Conservation (phyloP, 2,329 filamentous ascomycete genomes). For the Corinectria fuckeliana region DNA sequence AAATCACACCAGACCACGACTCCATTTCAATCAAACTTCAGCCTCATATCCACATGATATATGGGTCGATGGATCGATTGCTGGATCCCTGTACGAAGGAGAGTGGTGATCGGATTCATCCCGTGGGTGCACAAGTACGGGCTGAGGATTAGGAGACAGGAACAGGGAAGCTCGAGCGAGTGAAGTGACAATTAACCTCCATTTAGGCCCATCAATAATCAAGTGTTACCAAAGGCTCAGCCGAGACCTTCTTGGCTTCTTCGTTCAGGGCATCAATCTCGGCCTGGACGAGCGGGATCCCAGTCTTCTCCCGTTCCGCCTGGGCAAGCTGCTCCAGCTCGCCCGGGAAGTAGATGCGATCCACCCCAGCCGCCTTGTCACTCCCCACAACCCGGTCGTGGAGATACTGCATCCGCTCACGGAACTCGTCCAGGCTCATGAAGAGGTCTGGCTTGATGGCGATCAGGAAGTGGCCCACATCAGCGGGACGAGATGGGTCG, state of each 20-base stretch:
- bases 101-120: neutral
- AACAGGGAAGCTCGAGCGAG: neutral
- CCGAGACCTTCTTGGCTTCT: slow-evolving; percentile 57
- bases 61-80: neutral
- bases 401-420: slow-evolving; percentile 63
- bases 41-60: neutral
- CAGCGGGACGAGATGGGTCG: slow-evolving; percentile 69
- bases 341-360: slow-evolving; percentile 66
- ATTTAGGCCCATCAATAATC: neutral
- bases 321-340: slow-evolving; percentile 66
- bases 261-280: slow-evolving; percentile 63
- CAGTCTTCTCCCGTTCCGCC: slow-evolving; percentile 56
- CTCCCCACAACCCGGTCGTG: slow-evolving; percentile 60
- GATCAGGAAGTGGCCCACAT: slow-evolving; percentile 78
- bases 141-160: neutral
- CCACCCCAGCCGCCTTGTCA: slow-evolving; percentile 61
- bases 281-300: slow-evolving; percentile 64
- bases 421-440: slow-evolving; percentile 73
- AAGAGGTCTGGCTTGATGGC: slow-evolving; percentile 79
- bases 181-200: neutral
- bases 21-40: neutral
- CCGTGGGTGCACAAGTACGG: neutral
- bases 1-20: neutral
- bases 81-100: neutral
- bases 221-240: slow-evolving; percentile 17